These are phyloP conservation scores for Amanita subjunquillea DNA, from an alignment of 768 basidiomycete genomes.

Conservation along the genomic window DNA sequence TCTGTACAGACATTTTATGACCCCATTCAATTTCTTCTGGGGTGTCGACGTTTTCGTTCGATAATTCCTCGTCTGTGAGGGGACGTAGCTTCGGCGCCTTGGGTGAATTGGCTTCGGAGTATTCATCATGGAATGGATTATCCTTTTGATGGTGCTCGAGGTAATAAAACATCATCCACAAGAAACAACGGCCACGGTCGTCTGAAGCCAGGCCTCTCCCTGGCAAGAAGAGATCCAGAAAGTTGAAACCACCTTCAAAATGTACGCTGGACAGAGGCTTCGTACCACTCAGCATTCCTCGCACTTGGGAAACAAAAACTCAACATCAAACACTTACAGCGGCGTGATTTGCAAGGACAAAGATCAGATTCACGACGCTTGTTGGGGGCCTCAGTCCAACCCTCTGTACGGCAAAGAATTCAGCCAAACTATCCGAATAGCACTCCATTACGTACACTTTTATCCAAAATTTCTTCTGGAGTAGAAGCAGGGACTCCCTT, in stretches of 20 bases:
- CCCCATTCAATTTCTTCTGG: conserved; percentile 74
- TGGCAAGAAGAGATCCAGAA: conserved; percentile 80
- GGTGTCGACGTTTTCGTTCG: conserved; percentile 69
- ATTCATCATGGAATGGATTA: conserved; percentile 74
- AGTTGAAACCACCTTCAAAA: conserved; percentile 66
- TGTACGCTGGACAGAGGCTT: conserved; percentile 56
- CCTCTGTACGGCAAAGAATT: conserved; percentile 26
- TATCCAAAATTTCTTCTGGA: conserved; percentile 63
- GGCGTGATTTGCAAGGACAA: conserved; percentile 72
- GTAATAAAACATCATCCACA: conserved; percentile 80
- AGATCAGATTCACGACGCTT: conserved; percentile 78
- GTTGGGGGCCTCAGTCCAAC: conserved; percentile 64
- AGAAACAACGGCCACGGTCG: conserved; percentile 68
- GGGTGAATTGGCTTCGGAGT: conserved; percentile 41
- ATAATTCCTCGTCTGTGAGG: conserved; percentile 44
- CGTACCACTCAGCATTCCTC: conserved; percentile 5
- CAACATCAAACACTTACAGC: conserved; percentile 35
- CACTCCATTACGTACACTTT: conserved; percentile 37
- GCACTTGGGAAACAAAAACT: neutral
- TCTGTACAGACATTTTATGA: conserved; percentile 55
- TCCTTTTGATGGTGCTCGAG: conserved; percentile 50
- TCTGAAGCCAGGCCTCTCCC: conserved; percentile 53
- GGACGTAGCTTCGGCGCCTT: conserved; percentile 55
- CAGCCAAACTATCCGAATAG: neutral
- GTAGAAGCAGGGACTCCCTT: conserved; percentile 58